These are phyloP conservation scores for Phialocephala subalpina DNA, from an alignment of 2,329 filamentous ascomycete genomes.

Conservation along the genomic window DNA sequence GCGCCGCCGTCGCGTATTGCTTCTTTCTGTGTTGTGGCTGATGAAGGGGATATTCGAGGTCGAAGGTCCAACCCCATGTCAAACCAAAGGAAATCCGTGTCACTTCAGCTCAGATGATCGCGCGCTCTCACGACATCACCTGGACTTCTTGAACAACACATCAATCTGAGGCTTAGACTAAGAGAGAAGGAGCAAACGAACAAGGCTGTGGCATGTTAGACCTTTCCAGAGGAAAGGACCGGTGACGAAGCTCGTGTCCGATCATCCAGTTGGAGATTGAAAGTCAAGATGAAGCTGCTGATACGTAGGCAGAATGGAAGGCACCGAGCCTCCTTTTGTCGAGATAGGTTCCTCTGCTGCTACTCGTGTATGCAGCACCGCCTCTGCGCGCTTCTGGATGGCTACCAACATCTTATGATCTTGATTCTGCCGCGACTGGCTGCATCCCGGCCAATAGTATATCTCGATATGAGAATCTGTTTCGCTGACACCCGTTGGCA, in stretches of 20 bases:
- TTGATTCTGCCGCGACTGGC: background rate
- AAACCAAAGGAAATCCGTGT: constrained; percentile 8
- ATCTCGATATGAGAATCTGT: background rate
- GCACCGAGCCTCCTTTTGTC: background rate
- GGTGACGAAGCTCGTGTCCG: constrained; percentile 13
- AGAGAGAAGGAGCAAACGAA: constrained; percentile 7
- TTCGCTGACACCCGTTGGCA: background rate
- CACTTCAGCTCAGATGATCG: background rate
- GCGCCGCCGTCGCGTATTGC: background rate
- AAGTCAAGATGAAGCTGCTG: background rate
- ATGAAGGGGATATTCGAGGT: constrained; percentile 13
- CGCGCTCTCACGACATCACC: constrained; percentile 10
- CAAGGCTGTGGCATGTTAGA: constrained; percentile 18
- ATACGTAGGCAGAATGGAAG: background rate
- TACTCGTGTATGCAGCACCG: background rate
- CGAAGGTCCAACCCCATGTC: background rate
- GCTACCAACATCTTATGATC: constrained; percentile 8
- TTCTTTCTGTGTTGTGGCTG: constrained; percentile 19
- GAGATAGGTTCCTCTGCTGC: background rate
- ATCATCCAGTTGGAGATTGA: background rate
- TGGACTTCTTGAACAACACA: constrained; percentile 12
- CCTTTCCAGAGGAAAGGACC: background rate
- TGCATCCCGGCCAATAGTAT: background rate
- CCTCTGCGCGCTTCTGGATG: constrained; percentile 2
- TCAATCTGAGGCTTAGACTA: constrained; percentile 12